A percentile compares a stretch with the other conserved stretches of the same genome.
These are phyloP conservation scores for Quercus suber DNA, from an alignment of 306 rosid species.

Conservation along the genomic window DNA sequence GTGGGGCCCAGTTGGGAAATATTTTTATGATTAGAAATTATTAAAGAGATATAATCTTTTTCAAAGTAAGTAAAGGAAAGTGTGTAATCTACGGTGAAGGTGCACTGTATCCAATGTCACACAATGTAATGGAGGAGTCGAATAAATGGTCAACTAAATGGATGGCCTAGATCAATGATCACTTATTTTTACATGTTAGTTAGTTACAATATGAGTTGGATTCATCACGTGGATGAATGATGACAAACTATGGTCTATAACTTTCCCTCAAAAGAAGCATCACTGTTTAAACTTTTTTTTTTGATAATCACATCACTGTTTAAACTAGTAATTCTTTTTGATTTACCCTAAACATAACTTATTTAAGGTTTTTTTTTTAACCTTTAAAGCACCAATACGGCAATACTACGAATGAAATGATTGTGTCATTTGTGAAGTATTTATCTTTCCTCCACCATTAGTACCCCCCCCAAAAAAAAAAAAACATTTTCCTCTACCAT, in stretches of 20 bases:
- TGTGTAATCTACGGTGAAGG: neutral
- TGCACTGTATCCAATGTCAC: neutral
- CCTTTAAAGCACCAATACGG: no score
- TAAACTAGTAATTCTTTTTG: neutral
- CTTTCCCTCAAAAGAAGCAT: constrained; percentile 10
- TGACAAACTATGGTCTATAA: neutral
- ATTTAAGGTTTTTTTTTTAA: neutral
- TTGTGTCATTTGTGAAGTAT: neutral
- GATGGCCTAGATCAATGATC: neutral
- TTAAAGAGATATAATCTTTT: constrained; percentile 15
- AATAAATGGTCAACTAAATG: neutral
- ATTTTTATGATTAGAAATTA: constrained; percentile 8
- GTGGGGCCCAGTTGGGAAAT: constrained; percentile 28
- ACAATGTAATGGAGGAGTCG: neutral
- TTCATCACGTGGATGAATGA: neutral
- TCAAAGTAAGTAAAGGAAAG: neutral
- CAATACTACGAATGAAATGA: no score
- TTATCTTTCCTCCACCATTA: neutral
- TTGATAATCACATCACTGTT: neutral
- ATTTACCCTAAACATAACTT: neutral
- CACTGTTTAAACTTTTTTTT: neutral
- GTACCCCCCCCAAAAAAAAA: no score
- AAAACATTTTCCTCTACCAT: neutral
- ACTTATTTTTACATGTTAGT: neutral
- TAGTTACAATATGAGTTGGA: neutral